These are phyloP conservation scores for Pleurozium schreberi DNA, from an alignment of 225 moss, liverwort and hornwort species.

Conservation along the genomic window DNA sequence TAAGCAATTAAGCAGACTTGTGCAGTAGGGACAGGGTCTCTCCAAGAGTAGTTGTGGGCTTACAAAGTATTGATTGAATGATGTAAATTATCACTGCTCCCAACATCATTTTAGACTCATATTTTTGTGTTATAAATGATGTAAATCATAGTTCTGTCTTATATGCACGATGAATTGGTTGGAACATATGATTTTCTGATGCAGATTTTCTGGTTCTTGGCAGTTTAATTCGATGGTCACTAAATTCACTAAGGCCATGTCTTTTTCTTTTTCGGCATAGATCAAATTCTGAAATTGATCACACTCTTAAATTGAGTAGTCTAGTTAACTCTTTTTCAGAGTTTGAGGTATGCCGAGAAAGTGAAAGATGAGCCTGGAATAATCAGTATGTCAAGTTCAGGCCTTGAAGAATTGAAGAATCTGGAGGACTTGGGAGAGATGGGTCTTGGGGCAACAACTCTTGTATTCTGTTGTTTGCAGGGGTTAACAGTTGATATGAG, in stretches of 20 bases:
- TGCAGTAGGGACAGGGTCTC: not conserved
- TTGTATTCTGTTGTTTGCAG: no score
- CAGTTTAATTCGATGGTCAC: not conserved
- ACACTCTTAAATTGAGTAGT: not conserved
- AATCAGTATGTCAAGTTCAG: not conserved
- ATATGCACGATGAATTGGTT: not conserved
- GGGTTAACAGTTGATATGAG: no score
- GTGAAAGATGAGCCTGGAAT: not conserved
- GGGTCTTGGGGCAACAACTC: no score
- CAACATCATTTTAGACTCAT: not conserved
- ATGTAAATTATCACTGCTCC: not conserved
- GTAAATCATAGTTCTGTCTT: not conserved
- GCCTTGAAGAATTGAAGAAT: not conserved
- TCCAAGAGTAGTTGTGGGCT: not conserved
- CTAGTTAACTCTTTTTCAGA: not conserved
- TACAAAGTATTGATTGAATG: not conserved
- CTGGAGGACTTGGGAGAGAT: no score
- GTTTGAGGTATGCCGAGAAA: not conserved
- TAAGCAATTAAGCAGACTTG: not conserved
- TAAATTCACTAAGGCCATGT: no score
- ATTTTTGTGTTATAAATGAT: not conserved
- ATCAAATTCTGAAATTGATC: not conserved
- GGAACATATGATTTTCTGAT: not conserved
- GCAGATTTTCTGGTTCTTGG: not conserved
- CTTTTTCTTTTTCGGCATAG: not conserved